Conservation (phyloP, 2,329 filamentous ascomycete genomes). For the Bipolaris gigantea region DNA sequence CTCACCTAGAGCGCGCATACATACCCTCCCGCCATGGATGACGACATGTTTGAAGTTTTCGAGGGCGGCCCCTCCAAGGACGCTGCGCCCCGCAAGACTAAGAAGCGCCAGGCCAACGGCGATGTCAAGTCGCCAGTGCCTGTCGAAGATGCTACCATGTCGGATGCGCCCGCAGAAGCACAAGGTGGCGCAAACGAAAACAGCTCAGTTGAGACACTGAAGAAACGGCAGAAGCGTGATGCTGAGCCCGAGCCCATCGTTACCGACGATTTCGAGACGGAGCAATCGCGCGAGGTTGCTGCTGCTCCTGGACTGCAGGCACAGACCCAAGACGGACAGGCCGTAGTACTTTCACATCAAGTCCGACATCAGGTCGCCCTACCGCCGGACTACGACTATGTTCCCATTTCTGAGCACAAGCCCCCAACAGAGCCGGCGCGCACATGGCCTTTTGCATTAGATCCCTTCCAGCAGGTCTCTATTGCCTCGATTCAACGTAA, state of each 20-base stretch:
- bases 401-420: conserved; percentile 93
- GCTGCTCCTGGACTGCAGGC: conserved; percentile 70
- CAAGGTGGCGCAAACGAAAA: conserved; percentile 34
- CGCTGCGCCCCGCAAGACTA: conserved; percentile 58
- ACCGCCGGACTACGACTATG: conserved; percentile 89
- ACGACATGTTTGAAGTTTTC: conserved; percentile 52
- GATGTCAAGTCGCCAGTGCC: conserved; percentile 61
- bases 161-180: conserved; percentile 43
- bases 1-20: conserved; percentile 1
- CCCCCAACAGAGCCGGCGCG: conserved; percentile 84
- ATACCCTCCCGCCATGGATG: conserved; percentile 41
- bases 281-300: conserved; percentile 87
- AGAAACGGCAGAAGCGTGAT: conserved; percentile 66
- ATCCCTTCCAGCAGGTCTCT: conserved; percentile 95
- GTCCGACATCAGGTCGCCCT: conserved; percentile 97
- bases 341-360: conserved; percentile 89
- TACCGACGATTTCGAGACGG: conserved; percentile 92
- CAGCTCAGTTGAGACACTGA: conserved; percentile 44
- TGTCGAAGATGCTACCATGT: conserved; percentile 50
- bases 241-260: conserved; percentile 76
- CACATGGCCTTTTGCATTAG: conserved; percentile 84
- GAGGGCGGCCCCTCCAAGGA: conserved; percentile 40
- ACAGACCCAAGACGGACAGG: conserved; percentile 65
- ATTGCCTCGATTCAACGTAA: conserved; percentile 94
- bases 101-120: conserved; percentile 86